These are phyloP conservation scores for Cladophialophora yegresii DNA, from an alignment of 2,329 filamentous ascomycete species.

Conservation along the genomic window DNA sequence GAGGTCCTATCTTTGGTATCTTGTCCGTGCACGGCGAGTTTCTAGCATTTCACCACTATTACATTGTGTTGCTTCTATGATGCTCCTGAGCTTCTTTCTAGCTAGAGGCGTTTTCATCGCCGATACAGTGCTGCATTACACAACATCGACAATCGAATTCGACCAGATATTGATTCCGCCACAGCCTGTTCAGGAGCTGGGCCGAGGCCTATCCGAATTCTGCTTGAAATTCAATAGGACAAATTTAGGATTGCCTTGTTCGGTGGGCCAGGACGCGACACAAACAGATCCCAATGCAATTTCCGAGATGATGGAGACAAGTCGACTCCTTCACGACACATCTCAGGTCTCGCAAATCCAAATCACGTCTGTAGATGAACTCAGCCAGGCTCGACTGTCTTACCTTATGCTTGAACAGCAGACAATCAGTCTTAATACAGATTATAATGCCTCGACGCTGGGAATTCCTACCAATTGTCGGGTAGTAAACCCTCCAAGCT, in stretches of 20 bases:
- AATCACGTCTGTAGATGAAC: not conserved
- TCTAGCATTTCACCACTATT: slow-evolving; percentile 20
- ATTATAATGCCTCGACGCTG: slow-evolving; percentile 27
- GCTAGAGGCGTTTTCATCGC: slow-evolving; percentile 24
- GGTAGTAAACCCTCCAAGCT: slow-evolving; percentile 15
- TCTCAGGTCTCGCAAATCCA: slow-evolving; percentile 18
- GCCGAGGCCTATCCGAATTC: slow-evolving; percentile 24
- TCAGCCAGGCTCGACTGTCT: not conserved
- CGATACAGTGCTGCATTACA: slow-evolving; percentile 27
- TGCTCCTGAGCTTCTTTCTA: slow-evolving; percentile 18
- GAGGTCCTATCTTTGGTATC: slow-evolving; percentile 23
- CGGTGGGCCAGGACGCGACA: slow-evolving; percentile 1
- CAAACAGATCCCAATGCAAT: slow-evolving; percentile 7
- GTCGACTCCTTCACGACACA: slow-evolving; percentile 20
- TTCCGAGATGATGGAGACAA: slow-evolving; percentile 18
- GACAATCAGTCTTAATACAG: slow-evolving; percentile 2
- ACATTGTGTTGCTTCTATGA: slow-evolving; percentile 16
- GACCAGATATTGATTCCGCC: slow-evolving; percentile 14
- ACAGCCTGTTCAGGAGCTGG: slow-evolving; percentile 17
- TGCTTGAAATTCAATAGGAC: slow-evolving; percentile 27
- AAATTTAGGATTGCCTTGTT: slow-evolving; percentile 27
- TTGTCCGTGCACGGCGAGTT: slow-evolving; percentile 12
- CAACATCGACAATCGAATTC: slow-evolving; percentile 23
- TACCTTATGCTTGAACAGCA: slow-evolving; percentile 19
- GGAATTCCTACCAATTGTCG: slow-evolving; percentile 25